Evolutionary conservation across 2,329 filamentous ascomycete genomes (phyloP).

Genomic region (Talaromyces piceae): DNA sequence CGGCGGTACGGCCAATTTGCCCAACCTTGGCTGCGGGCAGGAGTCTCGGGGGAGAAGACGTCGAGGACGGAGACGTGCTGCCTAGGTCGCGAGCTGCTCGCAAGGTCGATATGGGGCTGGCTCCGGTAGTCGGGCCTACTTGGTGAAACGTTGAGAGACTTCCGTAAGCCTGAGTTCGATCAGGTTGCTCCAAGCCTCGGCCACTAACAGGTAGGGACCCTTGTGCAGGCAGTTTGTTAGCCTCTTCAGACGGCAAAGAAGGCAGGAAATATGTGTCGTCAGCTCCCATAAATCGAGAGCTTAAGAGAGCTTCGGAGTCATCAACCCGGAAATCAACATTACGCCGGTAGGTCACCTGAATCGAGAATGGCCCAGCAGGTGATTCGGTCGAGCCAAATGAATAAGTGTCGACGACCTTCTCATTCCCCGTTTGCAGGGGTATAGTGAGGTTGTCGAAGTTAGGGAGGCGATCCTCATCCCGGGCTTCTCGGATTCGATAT

Average conservation of each 20-base stretch:
- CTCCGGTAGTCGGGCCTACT: conserved; percentile 66
- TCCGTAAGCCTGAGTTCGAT: conserved; percentile 74
- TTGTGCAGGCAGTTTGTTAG: conserved; percentile 23
- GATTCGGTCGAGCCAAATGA: conserved; percentile 78
- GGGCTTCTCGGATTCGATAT: conserved; percentile 67
- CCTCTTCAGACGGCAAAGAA: conserved; percentile 55
- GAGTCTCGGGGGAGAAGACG: conserved; percentile 45
- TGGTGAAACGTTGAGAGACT: conserved; percentile 82
- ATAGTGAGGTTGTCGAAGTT: conserved; percentile 62
- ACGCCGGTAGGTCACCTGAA: conserved; percentile 74
- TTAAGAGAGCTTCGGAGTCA: conserved; percentile 81
- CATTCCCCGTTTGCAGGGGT: conserved; percentile 58
- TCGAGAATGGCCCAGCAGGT: conserved; percentile 74
- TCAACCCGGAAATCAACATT: conserved; percentile 89
- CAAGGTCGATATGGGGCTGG: conserved; percentile 79
- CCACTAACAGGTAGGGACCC: conserved; percentile 67
- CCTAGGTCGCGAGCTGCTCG: conserved; percentile 56
- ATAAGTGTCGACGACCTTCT: conserved; percentile 64
- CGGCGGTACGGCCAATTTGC: conserved; percentile 24
- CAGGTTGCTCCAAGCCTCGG: conserved; percentile 43
- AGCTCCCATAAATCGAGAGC: conserved; percentile 85
- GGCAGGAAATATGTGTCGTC: conserved; percentile 84
- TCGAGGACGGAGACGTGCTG: conserved; percentile 42
- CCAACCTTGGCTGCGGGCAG: conserved; percentile 31
- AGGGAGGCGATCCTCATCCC: conserved; percentile 40